Percentiles rank a stretch among this genome's conserved stretches.
Evolutionary conservation across 345 rosid species (phyloP).

Genomic region (Pistacia integerrima): DNA sequence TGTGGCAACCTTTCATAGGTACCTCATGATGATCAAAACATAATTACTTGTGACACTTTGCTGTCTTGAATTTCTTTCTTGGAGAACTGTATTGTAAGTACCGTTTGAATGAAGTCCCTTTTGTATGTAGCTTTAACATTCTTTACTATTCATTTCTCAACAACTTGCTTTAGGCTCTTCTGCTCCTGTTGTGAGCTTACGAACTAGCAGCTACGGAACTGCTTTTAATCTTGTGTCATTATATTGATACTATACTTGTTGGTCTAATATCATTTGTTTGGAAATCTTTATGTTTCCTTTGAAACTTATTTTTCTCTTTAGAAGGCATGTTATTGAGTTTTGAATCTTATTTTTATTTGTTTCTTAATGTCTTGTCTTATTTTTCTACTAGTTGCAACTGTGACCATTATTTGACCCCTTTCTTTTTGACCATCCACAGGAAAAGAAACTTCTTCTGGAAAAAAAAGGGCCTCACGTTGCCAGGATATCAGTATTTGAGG

Average conservation of each 20-base stretch:
- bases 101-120: not conserved
- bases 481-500: constrained; percentile 88
- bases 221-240: not conserved
- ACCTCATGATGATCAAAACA: not conserved
- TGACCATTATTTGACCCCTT: constrained; percentile 12
- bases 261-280: not conserved
- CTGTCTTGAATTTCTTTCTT: not conserved
- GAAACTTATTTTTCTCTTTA: not conserved
- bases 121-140: not conserved
- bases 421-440: constrained; percentile 45
- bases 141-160: not conserved
- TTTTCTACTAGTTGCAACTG: not conserved
- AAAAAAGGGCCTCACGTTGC: constrained; percentile 78
- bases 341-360: not conserved
- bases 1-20: not conserved
- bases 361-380: not conserved
- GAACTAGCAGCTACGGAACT: too few relatives aligned
- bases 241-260: not conserved
- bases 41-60: not conserved
- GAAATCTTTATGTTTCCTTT: not conserved
- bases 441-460: constrained; percentile 89
- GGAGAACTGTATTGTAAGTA: not conserved
- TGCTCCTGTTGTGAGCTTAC: too few relatives aligned
- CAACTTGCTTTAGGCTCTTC: too few relatives aligned
- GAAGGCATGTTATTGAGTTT: not conserved